A percentile compares a stretch with the other conserved stretches of the same genome.
phyloP scores from a whole-genome alignment of 2,329 filamentous ascomycete species.

The Chaetomiaceae sp. region DNA sequence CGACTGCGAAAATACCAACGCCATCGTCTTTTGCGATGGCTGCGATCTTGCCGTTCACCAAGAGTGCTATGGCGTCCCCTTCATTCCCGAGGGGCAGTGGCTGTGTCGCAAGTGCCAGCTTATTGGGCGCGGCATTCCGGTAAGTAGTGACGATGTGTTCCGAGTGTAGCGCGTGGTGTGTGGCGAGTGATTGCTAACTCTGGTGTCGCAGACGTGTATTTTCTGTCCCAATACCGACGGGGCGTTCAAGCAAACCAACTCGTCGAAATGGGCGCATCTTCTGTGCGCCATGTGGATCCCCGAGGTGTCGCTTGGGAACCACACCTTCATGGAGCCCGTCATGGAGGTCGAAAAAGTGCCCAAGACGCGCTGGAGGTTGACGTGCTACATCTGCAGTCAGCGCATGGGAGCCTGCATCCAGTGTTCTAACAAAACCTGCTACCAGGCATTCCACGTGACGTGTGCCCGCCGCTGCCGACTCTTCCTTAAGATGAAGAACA shows the following conservation, averaged over 20 bases:
- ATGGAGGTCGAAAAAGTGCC: slow-evolving; percentile 98
- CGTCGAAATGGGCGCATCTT: slow-evolving; percentile 93
- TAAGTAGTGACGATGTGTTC: slow-evolving; percentile 37
- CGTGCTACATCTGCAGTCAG: slow-evolving; percentile 95
- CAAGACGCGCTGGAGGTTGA: slow-evolving; percentile 86
- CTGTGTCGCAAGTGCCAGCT: slow-evolving; percentile 94
- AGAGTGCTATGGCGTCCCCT: slow-evolving; percentile 97
- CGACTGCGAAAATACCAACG: slow-evolving; percentile 99
- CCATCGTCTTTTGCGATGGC: slow-evolving; percentile 97
- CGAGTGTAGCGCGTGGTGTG: neutral
- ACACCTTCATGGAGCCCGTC: slow-evolving; percentile 96
- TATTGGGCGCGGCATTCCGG: slow-evolving; percentile 83
- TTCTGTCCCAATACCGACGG: slow-evolving; percentile 98
- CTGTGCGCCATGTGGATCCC: slow-evolving; percentile 98
- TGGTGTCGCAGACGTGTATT: slow-evolving; percentile 69
- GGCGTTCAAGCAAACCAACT: slow-evolving; percentile 96
- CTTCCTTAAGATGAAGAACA: slow-evolving; percentile 95
- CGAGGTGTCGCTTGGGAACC: slow-evolving; percentile 90
- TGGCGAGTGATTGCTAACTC: slow-evolving; percentile 7
- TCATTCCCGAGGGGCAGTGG: slow-evolving; percentile 98
- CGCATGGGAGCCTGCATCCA: slow-evolving; percentile 98
- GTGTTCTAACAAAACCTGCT: slow-evolving; percentile 96
- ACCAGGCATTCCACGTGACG: slow-evolving; percentile 94
- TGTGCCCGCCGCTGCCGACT: slow-evolving; percentile 84
- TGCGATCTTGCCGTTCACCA: slow-evolving; percentile 97